Evolutionary conservation across 192 early-diverging fungal genomes (phyloP).

Genomic region (Coemansia reversa): DNA sequence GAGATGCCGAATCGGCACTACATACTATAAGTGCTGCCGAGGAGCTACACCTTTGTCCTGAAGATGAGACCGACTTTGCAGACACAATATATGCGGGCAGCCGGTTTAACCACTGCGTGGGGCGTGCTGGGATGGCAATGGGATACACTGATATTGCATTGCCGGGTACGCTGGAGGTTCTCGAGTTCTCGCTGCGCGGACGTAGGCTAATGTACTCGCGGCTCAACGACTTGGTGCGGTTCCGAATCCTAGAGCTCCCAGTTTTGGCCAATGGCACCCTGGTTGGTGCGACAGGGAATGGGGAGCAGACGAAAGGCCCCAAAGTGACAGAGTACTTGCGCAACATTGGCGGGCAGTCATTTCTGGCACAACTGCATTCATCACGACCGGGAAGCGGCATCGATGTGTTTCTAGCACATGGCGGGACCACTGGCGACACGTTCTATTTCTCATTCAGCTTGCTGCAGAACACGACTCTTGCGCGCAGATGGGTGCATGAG

Average conservation of each 20-base stretch:
- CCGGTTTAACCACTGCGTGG: constrained; percentile 36
- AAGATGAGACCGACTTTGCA: constrained; percentile 27
- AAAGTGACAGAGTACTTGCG: constrained; percentile 40
- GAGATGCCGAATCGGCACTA: constrained; percentile 16
- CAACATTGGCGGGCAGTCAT: constrained; percentile 42
- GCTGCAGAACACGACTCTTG: constrained; percentile 48
- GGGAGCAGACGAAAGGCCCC: constrained; percentile 32
- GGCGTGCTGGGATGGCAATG: constrained; percentile 26
- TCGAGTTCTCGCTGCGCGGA: constrained; percentile 51
- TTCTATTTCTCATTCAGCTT: constrained; percentile 52
- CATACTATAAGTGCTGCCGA: constrained; percentile 14
- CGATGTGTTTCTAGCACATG: constrained; percentile 49
- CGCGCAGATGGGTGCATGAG: constrained; percentile 23
- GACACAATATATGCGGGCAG: constrained; percentile 32
- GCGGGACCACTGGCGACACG: constrained; percentile 38
- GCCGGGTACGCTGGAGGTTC: constrained; percentile 41
- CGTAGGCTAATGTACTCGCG: constrained; percentile 46
- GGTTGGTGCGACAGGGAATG: constrained; percentile 6
- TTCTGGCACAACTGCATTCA: constrained; percentile 43
- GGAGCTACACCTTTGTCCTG: constrained; percentile 25
- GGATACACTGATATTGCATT: constrained; percentile 21
- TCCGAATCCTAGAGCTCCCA: constrained; percentile 40
- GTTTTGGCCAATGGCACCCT: constrained; percentile 20
- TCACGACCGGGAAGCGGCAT: constrained; percentile 35
- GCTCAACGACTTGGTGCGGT: constrained; percentile 48